Base-by-base conservation (phyloP, 2,329 filamentous ascomycete species). In the Fusarium pseudonygamai region DNA sequence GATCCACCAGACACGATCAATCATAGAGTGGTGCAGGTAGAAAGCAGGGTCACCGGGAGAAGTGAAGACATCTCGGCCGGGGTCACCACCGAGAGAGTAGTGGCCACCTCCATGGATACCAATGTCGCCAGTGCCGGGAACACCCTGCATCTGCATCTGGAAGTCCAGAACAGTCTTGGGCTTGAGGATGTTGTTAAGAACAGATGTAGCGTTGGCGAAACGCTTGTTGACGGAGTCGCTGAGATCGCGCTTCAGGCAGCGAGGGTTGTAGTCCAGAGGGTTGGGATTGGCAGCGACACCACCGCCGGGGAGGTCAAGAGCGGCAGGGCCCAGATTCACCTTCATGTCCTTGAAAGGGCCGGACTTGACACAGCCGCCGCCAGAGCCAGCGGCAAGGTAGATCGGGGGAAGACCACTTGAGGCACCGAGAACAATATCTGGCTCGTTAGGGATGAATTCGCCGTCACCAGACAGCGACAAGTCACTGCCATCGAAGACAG, bases 361-460 rank as follows among this genome's bases (percentile, higher is more conserved):
- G 0, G 80, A 82, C 20, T 78, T 81, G 6, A 91, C 82, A 75
- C 88, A 90, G 30, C 88, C 89, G 43, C 89, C 88, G 8, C 89
- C 89, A 6, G 80, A 81, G 12, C 87, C 88, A 1, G 86, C 81
- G 1, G 86, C 84, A 15, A 87, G 73, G 34, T 68, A 67, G 28
- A 78, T 39, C 2, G 75, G 61, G n/a, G 73, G 75, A 14, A 79
- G 69, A 3, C 75, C 73, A 37, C 71, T 82, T 18, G 68, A 69
- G 46, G 72, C 72, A 34, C 74, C 83, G 18, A 79, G 69, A 6
- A 77, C 63, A 11, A 79, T 71, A 28, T 75, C 75, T 7, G 69
- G 64, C 22, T 75, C 62, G 50, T 75, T 45, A 1, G 78, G 67
- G 32, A 80, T 73, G 52, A 61, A 76, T 18, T 67, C 78, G 11